These are phyloP conservation scores for Populus hybrid DNA, from an alignment of 441 rosid genomes.

Conservation along the genomic window DNA sequence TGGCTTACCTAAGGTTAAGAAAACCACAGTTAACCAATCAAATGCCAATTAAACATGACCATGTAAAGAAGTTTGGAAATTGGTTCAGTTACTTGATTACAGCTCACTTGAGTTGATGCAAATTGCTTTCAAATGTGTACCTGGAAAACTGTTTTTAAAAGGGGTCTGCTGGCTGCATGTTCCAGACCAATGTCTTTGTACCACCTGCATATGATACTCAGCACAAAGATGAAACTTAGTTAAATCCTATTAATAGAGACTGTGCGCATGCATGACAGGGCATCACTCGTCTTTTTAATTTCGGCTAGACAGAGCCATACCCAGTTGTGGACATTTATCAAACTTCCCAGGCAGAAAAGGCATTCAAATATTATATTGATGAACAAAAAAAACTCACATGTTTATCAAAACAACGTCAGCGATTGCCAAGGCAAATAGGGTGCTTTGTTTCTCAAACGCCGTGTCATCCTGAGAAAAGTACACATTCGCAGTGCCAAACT, in stretches of 20 bases:
- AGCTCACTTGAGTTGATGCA: neutral
- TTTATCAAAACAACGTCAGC: constrained; percentile 86
- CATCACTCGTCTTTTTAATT: too few relatives aligned
- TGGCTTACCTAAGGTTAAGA: neutral
- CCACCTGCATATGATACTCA: too few relatives aligned
- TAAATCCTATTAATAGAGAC: too few relatives aligned
- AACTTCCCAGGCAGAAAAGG: too few relatives aligned
- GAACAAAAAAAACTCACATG: constrained; percentile 45
- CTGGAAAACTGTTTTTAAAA: too few relatives aligned
- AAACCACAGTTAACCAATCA: neutral
- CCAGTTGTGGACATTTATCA: too few relatives aligned
- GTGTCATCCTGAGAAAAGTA: constrained; percentile 57
- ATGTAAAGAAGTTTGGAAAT: neutral
- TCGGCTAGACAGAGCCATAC: too few relatives aligned
- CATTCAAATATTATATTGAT: neutral
- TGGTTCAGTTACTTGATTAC: neutral
- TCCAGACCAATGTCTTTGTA: constrained; percentile 73
- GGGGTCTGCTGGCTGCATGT: constrained; percentile 50
- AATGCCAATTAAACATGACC: neutral
- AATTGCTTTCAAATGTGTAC: too few relatives aligned
- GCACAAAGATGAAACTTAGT: too few relatives aligned
- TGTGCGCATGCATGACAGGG: too few relatives aligned
- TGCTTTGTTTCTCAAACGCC: constrained; percentile 91
- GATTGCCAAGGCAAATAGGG: constrained; percentile 88
- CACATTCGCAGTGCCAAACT: neutral